Evolutionary conservation across 1,139 yeast genomes (phyloP).

Genomic region (Nakaseomyces bracarensis): DNA sequence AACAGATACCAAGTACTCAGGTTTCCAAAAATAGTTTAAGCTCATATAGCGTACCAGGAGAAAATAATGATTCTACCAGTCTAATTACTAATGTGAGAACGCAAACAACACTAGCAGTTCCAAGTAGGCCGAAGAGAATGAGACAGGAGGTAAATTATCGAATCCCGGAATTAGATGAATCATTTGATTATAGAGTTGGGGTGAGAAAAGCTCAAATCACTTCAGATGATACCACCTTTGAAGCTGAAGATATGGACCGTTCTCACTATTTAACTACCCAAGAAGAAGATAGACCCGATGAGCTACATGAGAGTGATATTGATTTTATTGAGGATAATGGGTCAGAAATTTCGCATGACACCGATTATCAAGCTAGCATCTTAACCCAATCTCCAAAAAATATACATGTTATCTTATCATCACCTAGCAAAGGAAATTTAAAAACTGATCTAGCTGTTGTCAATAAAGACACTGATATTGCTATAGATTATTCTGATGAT

Average conservation of each 20-base stretch:
- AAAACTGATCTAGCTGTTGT: background rate
- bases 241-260: constrained; percentile 29
- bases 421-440: constrained; percentile 8
- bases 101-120: background rate
- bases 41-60: too few species aligned
- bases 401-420: constrained; percentile 14
- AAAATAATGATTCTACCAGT: too few species aligned
- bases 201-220: constrained; percentile 8
- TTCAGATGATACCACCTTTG: constrained; percentile 23
- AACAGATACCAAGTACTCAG: too few species aligned
- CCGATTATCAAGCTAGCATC: constrained; percentile 13
- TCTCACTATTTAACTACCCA: constrained; percentile 26
- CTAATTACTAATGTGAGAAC: too few species aligned
- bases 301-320: constrained; percentile 24
- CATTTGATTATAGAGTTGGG: constrained; percentile 25
- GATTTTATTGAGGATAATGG: constrained; percentile 29
- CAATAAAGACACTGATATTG: background rate
- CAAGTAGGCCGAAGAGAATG: constrained; percentile 14
- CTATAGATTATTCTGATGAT: background rate
- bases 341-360: constrained; percentile 14
- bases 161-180: constrained; percentile 28
- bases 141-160: constrained; percentile 23
- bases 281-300: constrained; percentile 23
- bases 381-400: constrained; percentile 2
- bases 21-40: too few species aligned